Base-by-base conservation (phyloP, 2,329 filamentous ascomycete species). In the Nemania sp. region DNA sequence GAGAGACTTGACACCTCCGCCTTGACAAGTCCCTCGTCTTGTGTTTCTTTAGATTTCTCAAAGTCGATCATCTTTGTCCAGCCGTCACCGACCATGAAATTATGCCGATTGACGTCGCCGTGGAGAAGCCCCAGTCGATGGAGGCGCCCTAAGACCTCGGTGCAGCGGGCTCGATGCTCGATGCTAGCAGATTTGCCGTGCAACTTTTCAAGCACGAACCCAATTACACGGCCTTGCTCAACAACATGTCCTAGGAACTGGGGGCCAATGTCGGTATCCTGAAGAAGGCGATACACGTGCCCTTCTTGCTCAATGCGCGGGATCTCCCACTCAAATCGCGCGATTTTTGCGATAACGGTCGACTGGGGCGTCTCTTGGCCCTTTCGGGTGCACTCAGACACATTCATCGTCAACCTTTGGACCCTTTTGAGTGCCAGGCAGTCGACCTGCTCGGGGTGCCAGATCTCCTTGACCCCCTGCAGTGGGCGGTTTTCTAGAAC, bases 301-400 rank as follows among this genome's bases (percentile, higher is more conserved):
- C 77, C 81, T 71, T 82, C 81, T 32, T 74, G 74, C 49, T 81
- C 77, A 1, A 81, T 58, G 43, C 76, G 76, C 27, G 73, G 68
- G 24, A 82, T 78, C 70, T 82, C 78, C 76, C 77, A 81, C 1
- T 70, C 27, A 43, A 82, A 83, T 11, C 77, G 73, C 8, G 80
- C 78, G 47, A 82, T 58, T 20, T 67, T 67, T 3, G 52, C 64
- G 35, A 66, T n/a, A 47, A 29, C 13, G 35, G 5, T 49, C 10
- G 45, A 8, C 3, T 22, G 22, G 57, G 10, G 56, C 1, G 18
- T 55, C 51, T 56, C 26, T 24, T 15, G 3, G n/a, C n/a, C n/a
- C 6, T 52, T 51, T 56, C 29, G 5, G 8, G 4, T 52, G 43
- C 41, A 66, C 73, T 69, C 69, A n/a, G n/a, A n/a, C n/a, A n/a